Conservation (phyloP, 1,284 basidiomycete genomes). For the Ustilago nuda region DNA sequence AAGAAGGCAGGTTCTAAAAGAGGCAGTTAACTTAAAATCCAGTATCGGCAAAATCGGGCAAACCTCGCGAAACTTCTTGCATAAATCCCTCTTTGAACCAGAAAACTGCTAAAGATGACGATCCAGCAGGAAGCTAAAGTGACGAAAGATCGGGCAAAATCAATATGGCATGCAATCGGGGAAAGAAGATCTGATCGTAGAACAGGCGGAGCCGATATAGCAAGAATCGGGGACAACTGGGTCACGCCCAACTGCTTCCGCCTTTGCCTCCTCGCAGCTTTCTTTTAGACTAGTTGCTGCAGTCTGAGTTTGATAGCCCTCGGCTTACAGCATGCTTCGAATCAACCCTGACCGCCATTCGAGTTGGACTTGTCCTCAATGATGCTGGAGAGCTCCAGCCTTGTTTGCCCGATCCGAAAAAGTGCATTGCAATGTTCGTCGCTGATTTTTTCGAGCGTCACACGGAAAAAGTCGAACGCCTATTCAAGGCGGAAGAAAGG, state of each 20-base stretch:
- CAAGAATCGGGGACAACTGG: no score
- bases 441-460: not conserved
- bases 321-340: not conserved
- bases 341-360: not conserved
- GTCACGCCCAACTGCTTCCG: not conserved
- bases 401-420: not conserved
- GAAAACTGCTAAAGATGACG: conserved; percentile 4
- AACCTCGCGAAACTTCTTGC: conserved; percentile 3
- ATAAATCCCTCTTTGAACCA: conserved; percentile 29
- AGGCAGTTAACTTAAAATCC: not conserved
- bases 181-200: no score
- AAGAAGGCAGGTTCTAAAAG: not conserved
- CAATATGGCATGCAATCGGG: no score
- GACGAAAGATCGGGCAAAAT: no score
- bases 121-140: no score
- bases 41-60: conserved; percentile 10
- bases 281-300: not conserved
- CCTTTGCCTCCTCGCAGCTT: conserved; percentile 4
- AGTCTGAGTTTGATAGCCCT: conserved; percentile 9
- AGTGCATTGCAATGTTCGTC: not conserved
- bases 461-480: not conserved
- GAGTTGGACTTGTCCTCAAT: no score
- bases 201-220: no score
- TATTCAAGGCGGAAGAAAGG: not conserved
- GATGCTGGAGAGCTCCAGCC: not conserved